Base-by-base conservation (phyloP, 2,329 filamentous ascomycete species). In the Colletotrichum sp. region DNA sequence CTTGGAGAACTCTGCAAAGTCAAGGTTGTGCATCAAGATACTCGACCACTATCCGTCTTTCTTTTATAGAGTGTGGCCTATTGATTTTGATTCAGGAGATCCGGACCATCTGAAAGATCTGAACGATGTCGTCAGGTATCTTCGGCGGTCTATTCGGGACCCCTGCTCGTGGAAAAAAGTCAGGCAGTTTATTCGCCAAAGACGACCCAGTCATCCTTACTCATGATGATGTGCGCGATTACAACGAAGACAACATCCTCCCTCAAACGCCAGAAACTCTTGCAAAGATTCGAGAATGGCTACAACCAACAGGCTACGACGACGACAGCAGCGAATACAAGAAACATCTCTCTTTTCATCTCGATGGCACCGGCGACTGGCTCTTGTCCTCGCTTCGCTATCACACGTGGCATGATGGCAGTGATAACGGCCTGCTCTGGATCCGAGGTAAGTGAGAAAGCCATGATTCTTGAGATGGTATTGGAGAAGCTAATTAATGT, bases 351-450 rank as follows among this genome's bases (percentile, higher is more conserved):
- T 69, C 76, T 8, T 80, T 78, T 0, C 78, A 80, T 43, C 69
- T 77, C 8, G 24, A 62, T 4, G 79, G 79, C 10, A 82, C 79
- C 5, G 80, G 81, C 30, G 34, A 66, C 14, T 82, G 80, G 80
- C 64, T 81, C 24, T 72, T 74, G 2, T 67, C 64, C 10, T 78
- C 78, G 1, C 26, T 66, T 2, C n/a, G 52, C 6, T 81, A 79
- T 59, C 66, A 18, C 8, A 28, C 79, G 52, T 81, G 80, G 81
- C 77, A 79, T 58, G 66, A 72, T 8, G 56, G 56, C 48, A 1
- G 13, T 14, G 65, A 79, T 5, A 21, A 78, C 36, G 81, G 80
- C 26, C 30, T 81, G 18, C 80, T 84, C 16, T 83, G 80, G 80
- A 80, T 85, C 76, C 81, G 74, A 74, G 69, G 69, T 52, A 30